Percentiles rank a stretch among this genome's conserved stretches.
Evolutionary conservation across 2,329 filamentous ascomycete species (phyloP).

Genomic region (Pseudocercospora musae): DNA sequence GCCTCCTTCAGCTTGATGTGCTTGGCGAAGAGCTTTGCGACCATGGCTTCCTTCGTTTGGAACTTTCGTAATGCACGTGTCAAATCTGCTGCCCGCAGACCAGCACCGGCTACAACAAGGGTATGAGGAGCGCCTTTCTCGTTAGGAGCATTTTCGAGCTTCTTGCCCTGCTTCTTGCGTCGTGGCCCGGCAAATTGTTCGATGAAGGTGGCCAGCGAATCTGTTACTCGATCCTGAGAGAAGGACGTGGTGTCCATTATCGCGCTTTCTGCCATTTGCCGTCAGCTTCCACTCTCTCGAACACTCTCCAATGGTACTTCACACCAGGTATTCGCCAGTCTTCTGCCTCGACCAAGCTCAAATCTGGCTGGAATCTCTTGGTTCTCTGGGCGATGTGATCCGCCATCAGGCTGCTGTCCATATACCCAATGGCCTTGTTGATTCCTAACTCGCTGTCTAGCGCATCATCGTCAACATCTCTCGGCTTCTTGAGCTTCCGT

Average conservation of each 20-base stretch:
- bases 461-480: constrained; percentile 62
- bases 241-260: constrained; percentile 80
- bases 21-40: constrained; percentile 95
- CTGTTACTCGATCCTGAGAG: constrained; percentile 61
- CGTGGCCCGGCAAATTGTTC: constrained; percentile 55
- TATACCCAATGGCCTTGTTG: constrained; percentile 74
- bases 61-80: constrained; percentile 74
- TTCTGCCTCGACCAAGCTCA: constrained; percentile 79
- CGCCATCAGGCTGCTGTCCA: constrained; percentile 79
- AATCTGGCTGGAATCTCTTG: constrained; percentile 70
- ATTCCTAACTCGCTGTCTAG: constrained; percentile 53
- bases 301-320: constrained; percentile 13
- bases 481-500: constrained; percentile 56
- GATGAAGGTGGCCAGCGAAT: constrained; percentile 75
- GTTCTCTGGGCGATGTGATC: constrained; percentile 82
- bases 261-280: constrained; percentile 55
- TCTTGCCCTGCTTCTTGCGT: constrained; percentile 32
- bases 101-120: constrained; percentile 80
- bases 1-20: constrained; percentile 95
- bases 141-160: constrained; percentile 63
- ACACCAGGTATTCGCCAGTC: constrained; percentile 77
- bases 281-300: not conserved
- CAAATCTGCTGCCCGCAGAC: constrained; percentile 80
- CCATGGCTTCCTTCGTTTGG: constrained; percentile 70
- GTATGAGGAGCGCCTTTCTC: constrained; percentile 68